phyloP scores from a whole-genome alignment of 164 flowering plant genomes.

The Protea cynaroides region DNA sequence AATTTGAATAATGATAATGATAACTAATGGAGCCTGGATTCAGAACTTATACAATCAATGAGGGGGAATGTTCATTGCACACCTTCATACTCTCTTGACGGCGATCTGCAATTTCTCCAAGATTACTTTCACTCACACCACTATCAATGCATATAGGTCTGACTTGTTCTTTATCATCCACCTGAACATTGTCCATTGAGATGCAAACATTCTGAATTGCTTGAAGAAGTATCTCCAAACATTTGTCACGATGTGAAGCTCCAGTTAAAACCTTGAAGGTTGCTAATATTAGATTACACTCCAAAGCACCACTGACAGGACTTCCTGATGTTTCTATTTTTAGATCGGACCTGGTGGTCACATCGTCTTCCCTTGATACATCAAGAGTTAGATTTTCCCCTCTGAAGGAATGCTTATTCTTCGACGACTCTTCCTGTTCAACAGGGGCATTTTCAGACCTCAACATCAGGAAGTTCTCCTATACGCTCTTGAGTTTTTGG shows the following conservation, averaged over 20 bases:
- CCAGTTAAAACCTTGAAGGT: slow-evolving; percentile 59
- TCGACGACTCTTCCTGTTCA: slow-evolving; percentile 50
- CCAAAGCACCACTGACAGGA: slow-evolving; percentile 41
- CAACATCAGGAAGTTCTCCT: slow-evolving; percentile 80
- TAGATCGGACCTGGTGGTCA: slow-evolving; percentile 33
- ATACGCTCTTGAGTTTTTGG: slow-evolving; percentile 62
- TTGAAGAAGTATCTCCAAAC: slow-evolving; percentile 78
- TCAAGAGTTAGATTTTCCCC: slow-evolving; percentile 57
- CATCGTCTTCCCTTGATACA: slow-evolving; percentile 67
- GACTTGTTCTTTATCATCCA: slow-evolving; percentile 30
- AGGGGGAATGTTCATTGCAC: neutral
- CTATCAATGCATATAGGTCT: slow-evolving; percentile 12
- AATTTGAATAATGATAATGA: neutral
- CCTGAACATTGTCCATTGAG: slow-evolving; percentile 21
- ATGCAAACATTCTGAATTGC: slow-evolving; percentile 43
- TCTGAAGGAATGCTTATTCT: slow-evolving; percentile 39
- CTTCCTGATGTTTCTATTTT: slow-evolving; percentile 80
- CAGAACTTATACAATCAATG: neutral
- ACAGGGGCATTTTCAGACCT: slow-evolving; percentile 40
- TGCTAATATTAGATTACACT: slow-evolving; percentile 41
- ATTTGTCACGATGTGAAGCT: slow-evolving; percentile 68
- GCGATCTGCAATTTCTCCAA: slow-evolving; percentile 17
- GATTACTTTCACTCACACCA: slow-evolving; percentile 12
- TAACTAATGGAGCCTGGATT: neutral
- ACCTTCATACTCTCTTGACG: slow-evolving; percentile 35